These are phyloP conservation scores for Solanum dulcamara DNA, from an alignment of 257 asterid genomes.

Conservation along the genomic window DNA sequence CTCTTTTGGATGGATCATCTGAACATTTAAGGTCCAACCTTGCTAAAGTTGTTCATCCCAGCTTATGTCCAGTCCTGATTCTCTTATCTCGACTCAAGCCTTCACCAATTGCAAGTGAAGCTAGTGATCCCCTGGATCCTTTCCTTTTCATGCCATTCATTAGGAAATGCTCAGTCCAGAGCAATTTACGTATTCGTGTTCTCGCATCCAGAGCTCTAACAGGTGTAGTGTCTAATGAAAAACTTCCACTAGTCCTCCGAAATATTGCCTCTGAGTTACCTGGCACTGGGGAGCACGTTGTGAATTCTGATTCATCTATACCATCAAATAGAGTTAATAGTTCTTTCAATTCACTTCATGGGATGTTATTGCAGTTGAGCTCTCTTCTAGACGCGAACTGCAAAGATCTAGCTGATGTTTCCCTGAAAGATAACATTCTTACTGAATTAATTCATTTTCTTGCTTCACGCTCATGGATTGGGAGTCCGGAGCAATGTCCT, in stretches of 20 bases:
- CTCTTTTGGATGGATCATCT: constrained; percentile 45
- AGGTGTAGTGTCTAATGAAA: constrained; percentile 75
- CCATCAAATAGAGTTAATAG: constrained; percentile 1
- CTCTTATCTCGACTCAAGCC: constrained; percentile 86
- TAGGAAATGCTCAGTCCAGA: constrained; percentile 79
- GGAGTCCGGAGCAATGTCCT: constrained; percentile 49
- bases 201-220: constrained; percentile 85
- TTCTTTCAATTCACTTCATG: constrained; percentile 74
- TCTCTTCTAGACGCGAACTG: constrained; percentile 71
- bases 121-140: constrained; percentile 77
- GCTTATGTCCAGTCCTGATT: constrained; percentile 89
- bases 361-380: constrained; percentile 74
- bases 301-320: constrained; percentile 12
- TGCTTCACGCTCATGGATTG: constrained; percentile 59
- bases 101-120: constrained; percentile 62
- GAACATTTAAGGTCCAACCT: constrained; percentile 40
- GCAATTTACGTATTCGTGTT: constrained; percentile 66
- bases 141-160: constrained; percentile 77
- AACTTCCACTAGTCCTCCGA: constrained; percentile 49
- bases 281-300: constrained; percentile 3
- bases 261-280: constrained; percentile 76
- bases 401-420: constrained; percentile 56
- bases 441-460: constrained; percentile 43
- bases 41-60: constrained; percentile 73
- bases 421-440: constrained; percentile 49